Base-by-base conservation (phyloP, 2,329 filamentous ascomycete genomes). In the Nigrospora oryzae region DNA sequence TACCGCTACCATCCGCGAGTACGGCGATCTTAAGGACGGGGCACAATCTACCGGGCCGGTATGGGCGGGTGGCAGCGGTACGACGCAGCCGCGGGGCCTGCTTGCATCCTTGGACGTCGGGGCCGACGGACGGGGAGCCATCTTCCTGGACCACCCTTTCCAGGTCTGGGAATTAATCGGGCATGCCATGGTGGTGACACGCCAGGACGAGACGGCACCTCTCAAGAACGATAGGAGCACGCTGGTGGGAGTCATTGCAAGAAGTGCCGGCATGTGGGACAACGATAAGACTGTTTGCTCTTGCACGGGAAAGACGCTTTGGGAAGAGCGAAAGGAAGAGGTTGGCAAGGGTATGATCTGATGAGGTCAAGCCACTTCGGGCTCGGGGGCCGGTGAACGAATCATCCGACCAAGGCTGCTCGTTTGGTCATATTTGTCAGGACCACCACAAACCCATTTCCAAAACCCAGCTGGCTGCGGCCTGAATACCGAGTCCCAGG, bases 281-380 rank as follows among this genome's bases (percentile, higher is more conserved):
- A 95, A 98, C 57, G 89, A 96, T 63, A 98, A 97, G 76, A 95
- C 87, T 38, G 91, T 98, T 6, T 98, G 93, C 64, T 95, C 89
- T 40, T 98, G 93, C 66, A 95, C 89, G 34, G 93, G 93, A 4
- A 97, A 97, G 79, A 97, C 90, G 46, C 79, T 98, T 11, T 98
- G 93, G 93, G 86, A 98, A 66, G 93, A 98, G 73, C 81, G 93
- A 55, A 83, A 84, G 66, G 90, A 96, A 58, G 88, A 95, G 69
- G 81, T 90, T 36, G 75, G 77, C 53, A 90, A 88, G 68, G 93
- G 93, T 3, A 97, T 98, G 88, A 69, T 93, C 55, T 96, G 65
- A 81, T 49, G 53, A 40, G 45, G 38, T 49, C 39, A 23, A 34
- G 43, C 32, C 44, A 44, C 31, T 38, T 37, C 43, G 46, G 43